Evolutionary conservation across 2,329 filamentous ascomycete species (phyloP).

Genomic region (Penicillium glabrum): DNA sequence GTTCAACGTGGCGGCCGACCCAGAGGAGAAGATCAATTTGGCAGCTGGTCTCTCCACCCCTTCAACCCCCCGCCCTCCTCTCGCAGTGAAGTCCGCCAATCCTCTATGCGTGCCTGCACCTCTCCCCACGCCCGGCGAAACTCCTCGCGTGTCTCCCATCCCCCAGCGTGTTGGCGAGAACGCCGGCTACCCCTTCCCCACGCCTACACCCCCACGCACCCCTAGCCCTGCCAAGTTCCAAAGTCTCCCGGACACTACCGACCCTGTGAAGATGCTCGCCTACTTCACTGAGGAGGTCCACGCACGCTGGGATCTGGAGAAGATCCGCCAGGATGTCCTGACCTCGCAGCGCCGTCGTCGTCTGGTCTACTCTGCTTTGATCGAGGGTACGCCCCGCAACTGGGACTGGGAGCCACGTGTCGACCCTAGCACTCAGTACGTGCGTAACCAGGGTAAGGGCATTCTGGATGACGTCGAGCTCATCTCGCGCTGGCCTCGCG

Average conservation of each 20-base stretch:
- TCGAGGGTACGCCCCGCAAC: slow-evolving; percentile 70
- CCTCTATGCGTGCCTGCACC: slow-evolving; percentile 13
- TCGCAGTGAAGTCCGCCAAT: slow-evolving; percentile 41
- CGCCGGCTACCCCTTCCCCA: slow-evolving; percentile 28
- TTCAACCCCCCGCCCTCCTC: slow-evolving; percentile 18
- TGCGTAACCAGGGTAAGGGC: slow-evolving; percentile 58
- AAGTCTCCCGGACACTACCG: slow-evolving; percentile 31
- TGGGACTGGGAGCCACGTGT: slow-evolving; percentile 80
- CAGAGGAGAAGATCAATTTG: slow-evolving; percentile 74
- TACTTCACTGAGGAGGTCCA: slow-evolving; percentile 73
- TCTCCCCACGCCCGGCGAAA: slow-evolving; percentile 35
- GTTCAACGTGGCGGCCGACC: slow-evolving; percentile 75
- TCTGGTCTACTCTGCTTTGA: slow-evolving; percentile 77
- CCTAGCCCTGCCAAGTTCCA: slow-evolving; percentile 37
- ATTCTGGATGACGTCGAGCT: slow-evolving; percentile 42
- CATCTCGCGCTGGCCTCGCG: slow-evolving; percentile 43
- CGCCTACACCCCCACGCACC: slow-evolving; percentile 41
- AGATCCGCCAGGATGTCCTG: slow-evolving; percentile 73
- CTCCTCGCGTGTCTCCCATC: slow-evolving; percentile 29
- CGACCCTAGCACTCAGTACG: slow-evolving; percentile 62
- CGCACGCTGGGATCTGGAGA: slow-evolving; percentile 76
- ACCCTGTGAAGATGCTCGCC: slow-evolving; percentile 51
- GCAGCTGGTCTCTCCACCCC: slow-evolving; percentile 34
- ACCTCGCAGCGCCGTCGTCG: slow-evolving; percentile 75
- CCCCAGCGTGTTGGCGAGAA: slow-evolving; percentile 20